These are phyloP conservation scores for Cladophialophora psammophila DNA, from an alignment of 2,329 filamentous ascomycete species.

Conservation along the genomic window DNA sequence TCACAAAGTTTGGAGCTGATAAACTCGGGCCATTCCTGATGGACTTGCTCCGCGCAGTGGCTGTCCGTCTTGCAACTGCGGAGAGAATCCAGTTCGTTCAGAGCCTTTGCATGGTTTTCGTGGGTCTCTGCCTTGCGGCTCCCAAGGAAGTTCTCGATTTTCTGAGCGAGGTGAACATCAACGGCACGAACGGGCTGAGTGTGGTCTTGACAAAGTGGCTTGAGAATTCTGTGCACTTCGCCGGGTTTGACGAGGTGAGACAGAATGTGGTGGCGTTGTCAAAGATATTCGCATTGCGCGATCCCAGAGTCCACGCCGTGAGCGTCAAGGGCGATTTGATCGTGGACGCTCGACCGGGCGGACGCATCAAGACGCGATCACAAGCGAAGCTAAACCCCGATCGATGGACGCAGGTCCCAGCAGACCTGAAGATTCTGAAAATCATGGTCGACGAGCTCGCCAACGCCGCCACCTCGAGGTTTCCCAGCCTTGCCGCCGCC, in stretches of 20 bases:
- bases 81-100: constrained; percentile 91
- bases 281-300: constrained; percentile 87
- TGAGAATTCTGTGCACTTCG: constrained; percentile 95
- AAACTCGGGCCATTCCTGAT: constrained; percentile 88
- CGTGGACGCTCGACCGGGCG: constrained; percentile 63
- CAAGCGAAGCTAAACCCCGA: constrained; percentile 89
- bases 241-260: constrained; percentile 96
- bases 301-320: constrained; percentile 77
- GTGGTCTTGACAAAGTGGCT: constrained; percentile 95
- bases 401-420: constrained; percentile 84
- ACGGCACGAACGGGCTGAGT: constrained; percentile 77
- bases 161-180: constrained; percentile 81
- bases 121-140: constrained; percentile 82
- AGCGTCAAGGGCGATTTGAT: constrained; percentile 92
- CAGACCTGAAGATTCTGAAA: constrained; percentile 94
- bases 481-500: constrained; percentile 61
- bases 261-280: constrained; percentile 95
- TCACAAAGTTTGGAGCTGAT: constrained; percentile 93
- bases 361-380: constrained; percentile 91
- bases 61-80: constrained; percentile 80
- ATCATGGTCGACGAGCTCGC: constrained; percentile 90
- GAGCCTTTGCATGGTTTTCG: constrained; percentile 93
- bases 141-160: constrained; percentile 92
- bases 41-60: constrained; percentile 87
- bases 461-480: constrained; percentile 71